Evolutionary conservation across 306 rosid species (phyloP).

Genomic region (Erythrophleum fordii): DNA sequence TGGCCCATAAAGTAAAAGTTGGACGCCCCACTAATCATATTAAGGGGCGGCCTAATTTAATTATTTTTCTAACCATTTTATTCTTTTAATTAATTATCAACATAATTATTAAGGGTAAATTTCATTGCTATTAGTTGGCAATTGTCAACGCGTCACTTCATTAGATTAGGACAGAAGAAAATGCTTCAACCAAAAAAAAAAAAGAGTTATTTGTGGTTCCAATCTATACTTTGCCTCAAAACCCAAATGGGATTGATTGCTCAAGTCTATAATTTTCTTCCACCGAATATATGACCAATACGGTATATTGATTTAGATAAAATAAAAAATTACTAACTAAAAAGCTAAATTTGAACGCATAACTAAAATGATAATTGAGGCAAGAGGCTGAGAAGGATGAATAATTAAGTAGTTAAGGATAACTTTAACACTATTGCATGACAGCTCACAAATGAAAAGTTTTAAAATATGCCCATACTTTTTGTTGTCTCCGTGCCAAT

Average conservation of each 20-base stretch:
- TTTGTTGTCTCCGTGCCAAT: slow-evolving; percentile 4
- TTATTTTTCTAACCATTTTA: neutral
- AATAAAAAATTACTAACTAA: neutral
- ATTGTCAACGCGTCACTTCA: neutral
- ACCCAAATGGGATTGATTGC: neutral
- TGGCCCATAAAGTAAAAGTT: slow-evolving; percentile 44
- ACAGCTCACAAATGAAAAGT: neutral
- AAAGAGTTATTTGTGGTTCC: slow-evolving; percentile 8
- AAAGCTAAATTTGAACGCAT: neutral
- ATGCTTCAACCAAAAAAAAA: neutral
- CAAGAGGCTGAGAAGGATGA: neutral
- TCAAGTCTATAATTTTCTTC: neutral
- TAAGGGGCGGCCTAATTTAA: slow-evolving; percentile 43
- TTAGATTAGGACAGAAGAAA: neutral
- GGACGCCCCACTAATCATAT: slow-evolving; percentile 38
- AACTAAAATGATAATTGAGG: neutral
- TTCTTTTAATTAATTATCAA: slow-evolving; percentile 29
- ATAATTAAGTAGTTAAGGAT: neutral
- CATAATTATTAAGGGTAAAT: slow-evolving; percentile 1
- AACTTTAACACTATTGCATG: neutral
- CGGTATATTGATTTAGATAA: neutral
- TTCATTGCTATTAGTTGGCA: neutral
- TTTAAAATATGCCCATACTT: slow-evolving; percentile 1
- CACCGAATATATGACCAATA: neutral
- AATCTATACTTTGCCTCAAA: neutral